These are phyloP conservation scores for Zychaea mexicana DNA, from an alignment of 371 early-diverging fungal species.

Conservation along the genomic window DNA sequence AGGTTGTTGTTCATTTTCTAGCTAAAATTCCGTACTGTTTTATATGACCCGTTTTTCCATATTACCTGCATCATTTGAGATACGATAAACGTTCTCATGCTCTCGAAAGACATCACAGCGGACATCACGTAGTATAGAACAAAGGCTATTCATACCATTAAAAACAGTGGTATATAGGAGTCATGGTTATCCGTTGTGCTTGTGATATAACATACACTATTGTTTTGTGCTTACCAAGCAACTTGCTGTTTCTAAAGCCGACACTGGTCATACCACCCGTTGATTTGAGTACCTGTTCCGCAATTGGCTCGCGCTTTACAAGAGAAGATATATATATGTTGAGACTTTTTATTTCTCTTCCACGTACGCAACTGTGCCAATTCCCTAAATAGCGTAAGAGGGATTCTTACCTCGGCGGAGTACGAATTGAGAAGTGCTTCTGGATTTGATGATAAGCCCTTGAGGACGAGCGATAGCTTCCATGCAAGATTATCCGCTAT, in stretches of 20 bases:
- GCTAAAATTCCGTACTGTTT: too few relatives aligned
- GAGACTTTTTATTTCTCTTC: too few relatives aligned
- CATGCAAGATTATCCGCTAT: constrained; percentile 44
- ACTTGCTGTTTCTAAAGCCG: constrained; percentile 5
- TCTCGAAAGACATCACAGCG: neutral
- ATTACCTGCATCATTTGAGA: neutral
- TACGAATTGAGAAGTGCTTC: constrained; percentile 41
- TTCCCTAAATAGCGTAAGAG: neutral
- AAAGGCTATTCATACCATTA: neutral
- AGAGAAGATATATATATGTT: neutral
- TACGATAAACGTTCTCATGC: neutral
- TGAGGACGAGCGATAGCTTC: constrained; percentile 42
- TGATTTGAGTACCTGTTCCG: neutral
- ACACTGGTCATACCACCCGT: constrained; percentile 1
- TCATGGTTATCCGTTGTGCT: too few relatives aligned
- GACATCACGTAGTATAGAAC: too few relatives aligned
- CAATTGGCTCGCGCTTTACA: constrained; percentile 18
- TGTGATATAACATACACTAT: too few relatives aligned
- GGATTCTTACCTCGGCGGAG: constrained; percentile 22
- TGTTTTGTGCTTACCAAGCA: neutral
- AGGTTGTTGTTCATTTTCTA: too few relatives aligned
- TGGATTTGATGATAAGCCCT: constrained; percentile 19
- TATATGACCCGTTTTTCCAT: too few relatives aligned
- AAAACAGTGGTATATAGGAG: neutral
- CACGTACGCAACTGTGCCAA: too few relatives aligned